Evolutionary conservation across 768 basidiomycete genomes (phyloP), one percentile per base, ranked within the genome.

Genomic region (Strobilomyces confusus): DNA sequence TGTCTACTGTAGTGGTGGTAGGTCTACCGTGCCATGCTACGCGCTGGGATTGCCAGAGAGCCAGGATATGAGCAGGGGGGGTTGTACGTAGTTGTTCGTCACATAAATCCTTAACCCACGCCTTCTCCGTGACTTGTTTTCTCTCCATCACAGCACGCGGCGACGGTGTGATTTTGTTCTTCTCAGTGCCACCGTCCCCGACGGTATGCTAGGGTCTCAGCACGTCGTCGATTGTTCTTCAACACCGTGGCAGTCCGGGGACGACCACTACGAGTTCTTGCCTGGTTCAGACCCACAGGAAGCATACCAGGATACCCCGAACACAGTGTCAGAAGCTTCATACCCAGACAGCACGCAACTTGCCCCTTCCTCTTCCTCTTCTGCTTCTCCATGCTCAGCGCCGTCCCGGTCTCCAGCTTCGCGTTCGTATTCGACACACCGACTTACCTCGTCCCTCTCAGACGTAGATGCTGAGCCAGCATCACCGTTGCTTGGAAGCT

Each of bases 401-500:
- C 82, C 86, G n/a, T 56, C 87, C 9, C 81, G 85, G 45, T 73
- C 80, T 13, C 61, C 75, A 14, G 87, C 87, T 8, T 80, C 81
- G 34, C 76, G 78, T 48, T 80, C 80, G 58, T 76, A 78, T 62
- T 68, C 79, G 34, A 72, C 75, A 12, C 70, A 73, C 54, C 72
- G 71, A 20, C 72, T 80, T 33, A 80, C 81, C 7, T 79, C 80
- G 30, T 82, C 78, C 60, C 69, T 74, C 17, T 84, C 82, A 22
- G 84, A 87, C 58, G 77, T 77, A 4, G 87, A 88, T 53, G 79
- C 75, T 58, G 87, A 87, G 61, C 75, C 78, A 43, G 71, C 70
- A 36, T 72, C 80, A 47, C 75, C 82, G 34, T 72, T 72, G 48
- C 60, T 83, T 32, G 66, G 75, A 48, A 47, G 44, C 23, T 38